These are phyloP conservation scores for Colletotrichum sublineola DNA, from an alignment of 2,329 filamentous ascomycete genomes.

Conservation along the genomic window DNA sequence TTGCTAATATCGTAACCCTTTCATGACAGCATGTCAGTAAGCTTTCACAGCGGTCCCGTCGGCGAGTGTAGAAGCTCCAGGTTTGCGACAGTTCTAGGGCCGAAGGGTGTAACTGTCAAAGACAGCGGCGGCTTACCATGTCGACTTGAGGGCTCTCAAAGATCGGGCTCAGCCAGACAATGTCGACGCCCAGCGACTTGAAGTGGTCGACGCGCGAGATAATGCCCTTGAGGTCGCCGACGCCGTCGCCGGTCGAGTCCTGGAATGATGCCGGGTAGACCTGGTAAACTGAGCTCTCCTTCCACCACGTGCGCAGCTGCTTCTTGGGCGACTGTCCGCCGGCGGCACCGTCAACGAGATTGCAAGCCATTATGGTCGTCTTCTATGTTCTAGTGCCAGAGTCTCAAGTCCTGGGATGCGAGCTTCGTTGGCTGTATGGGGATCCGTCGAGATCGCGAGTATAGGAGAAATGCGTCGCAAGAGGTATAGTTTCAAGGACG, in stretches of 20 bases:
- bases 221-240: constrained; percentile 70
- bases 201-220: constrained; percentile 69
- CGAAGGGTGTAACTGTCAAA: neutral
- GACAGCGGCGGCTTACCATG: constrained; percentile 59
- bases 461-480: neutral
- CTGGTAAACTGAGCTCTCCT: constrained; percentile 71
- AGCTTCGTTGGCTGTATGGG: neutral
- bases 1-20: constrained; percentile 78
- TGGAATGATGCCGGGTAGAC: constrained; percentile 74
- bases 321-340: constrained; percentile 10
- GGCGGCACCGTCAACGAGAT: constrained; percentile 11
- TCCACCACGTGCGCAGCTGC: constrained; percentile 64
- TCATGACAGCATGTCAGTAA: neutral
- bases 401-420: neutral
- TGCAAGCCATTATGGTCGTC: constrained; percentile 16
- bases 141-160: constrained; percentile 71
- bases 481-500: neutral
- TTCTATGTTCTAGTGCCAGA: neutral
- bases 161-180: constrained; percentile 67
- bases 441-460: neutral
- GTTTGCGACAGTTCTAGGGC: neutral
- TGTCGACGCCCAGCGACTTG: constrained; percentile 67
- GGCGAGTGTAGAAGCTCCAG: neutral
- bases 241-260: constrained; percentile 68
- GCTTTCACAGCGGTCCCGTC: neutral